Conservation (phyloP, 2,329 filamentous ascomycete species). For the Cladosporium sp. region DNA sequence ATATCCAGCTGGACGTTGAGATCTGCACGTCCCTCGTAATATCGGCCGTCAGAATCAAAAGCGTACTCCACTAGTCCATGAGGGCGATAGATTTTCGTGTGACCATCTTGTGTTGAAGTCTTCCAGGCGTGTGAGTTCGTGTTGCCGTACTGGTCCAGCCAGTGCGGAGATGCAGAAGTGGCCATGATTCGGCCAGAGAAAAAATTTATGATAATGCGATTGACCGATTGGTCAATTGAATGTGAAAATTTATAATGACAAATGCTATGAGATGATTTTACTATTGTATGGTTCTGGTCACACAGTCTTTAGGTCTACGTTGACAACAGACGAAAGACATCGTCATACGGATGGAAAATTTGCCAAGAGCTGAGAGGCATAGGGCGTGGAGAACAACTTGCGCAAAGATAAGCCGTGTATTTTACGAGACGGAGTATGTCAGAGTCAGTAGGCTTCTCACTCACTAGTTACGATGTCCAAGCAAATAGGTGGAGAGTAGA, state of each 20-base stretch:
- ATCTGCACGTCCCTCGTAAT: constrained; percentile 50
- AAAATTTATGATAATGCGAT: background rate
- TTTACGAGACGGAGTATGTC: background rate
- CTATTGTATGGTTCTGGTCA: background rate
- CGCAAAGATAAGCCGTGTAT: background rate
- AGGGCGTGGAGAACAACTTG: background rate
- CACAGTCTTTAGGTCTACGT: background rate
- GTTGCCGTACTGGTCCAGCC: constrained; percentile 32
- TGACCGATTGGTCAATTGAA: background rate
- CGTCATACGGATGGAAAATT: background rate
- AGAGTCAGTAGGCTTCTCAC: background rate
- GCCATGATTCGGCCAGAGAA: background rate
- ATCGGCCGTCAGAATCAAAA: constrained; percentile 49
- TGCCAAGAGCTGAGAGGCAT: constrained; percentile 3
- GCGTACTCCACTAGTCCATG: constrained; percentile 48
- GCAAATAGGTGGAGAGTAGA: background rate
- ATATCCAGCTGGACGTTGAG: constrained; percentile 44
- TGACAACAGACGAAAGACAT: background rate
- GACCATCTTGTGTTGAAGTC: constrained; percentile 25
- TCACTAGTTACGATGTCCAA: background rate
- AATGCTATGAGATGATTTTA: background rate
- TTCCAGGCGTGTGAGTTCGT: constrained; percentile 43
- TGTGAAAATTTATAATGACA: too few species aligned
- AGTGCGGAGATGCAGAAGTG: constrained; percentile 18
- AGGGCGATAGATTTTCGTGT: constrained; percentile 39